Evolutionary conservation across 1,139 yeast species (phyloP), one percentile per base, ranked within the genome.

Genomic region (Trichomonascaceae sp.): DNA sequence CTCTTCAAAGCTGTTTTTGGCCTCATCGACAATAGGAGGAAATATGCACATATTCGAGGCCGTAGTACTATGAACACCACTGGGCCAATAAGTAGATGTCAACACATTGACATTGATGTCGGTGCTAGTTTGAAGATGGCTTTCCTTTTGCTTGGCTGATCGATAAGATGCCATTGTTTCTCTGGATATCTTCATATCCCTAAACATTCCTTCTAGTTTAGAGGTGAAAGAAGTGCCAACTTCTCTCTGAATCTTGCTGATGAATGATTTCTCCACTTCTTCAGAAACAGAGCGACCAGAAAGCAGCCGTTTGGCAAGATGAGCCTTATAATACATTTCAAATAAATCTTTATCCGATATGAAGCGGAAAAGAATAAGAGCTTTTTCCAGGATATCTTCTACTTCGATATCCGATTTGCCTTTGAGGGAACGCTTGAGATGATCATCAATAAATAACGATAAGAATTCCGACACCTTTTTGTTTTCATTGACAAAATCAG

Each of bases 291-390:
- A 80, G 51, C 73, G 69, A 54, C 66, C 67, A 55, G 87, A 83
- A 53, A 93, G 75, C 39, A 84, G 66, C 56, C 99, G 74, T 66
- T 88, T 89, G 1, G 98, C 97, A 59, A 93, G 77, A 71, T 89
- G 96, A 54, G 85, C 87, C 61, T 91, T 91, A 70, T 89, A 93
- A 60, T 86, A 84, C 38, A 81, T 83, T 67, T 89, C 96, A 70
- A 93, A 93, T 43, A 88, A 75, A 69, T 93, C 98, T 66, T 89
- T 91, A 63, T 93, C 97, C 53, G 81, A 77, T 45, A 93, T 77
- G 61, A 81, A 84, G 54, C 85, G 74, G 63, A 90, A 83, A 47
- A 93, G 76, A 39, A 75, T 70, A 10, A 86, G 76, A 0, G 90
- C 79, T 46, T 79, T 78, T 49, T 75, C 75, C 48, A 89, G 70